Evolutionary conservation across 495 filamentous ascomycete species (phyloP), one percentile per base, ranked within the genome.

Genomic region (Penicillium pulvis): DNA sequence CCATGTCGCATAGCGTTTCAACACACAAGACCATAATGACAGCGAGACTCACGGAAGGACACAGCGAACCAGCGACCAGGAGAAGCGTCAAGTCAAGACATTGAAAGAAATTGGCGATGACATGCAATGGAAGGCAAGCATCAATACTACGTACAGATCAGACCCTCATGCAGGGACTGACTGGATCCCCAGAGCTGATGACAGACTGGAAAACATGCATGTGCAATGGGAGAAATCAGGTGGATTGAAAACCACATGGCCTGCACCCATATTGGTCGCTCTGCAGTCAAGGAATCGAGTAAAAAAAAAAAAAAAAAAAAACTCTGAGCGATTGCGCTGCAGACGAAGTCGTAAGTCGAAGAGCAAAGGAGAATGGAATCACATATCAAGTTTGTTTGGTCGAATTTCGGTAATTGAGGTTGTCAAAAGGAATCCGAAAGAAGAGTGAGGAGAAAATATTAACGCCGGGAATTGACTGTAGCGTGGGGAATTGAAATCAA

Each of bases 401-500:
- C 53, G 53, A 55, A 54, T 55, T 47, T 47, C 41, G 53, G 53
- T 47, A 46, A 19, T 55, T 47, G 26, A 55, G 39, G 20, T 20
- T 19, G 53, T 17, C 56, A 65, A 62, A 58, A 64, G 58, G 31
- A 57, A 57, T 59, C 28, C 23, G 20, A 54, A 10, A 60, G 52
- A 39, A 33, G 28, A 39, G 30, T 20, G 44, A 44, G 39, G 45
- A 31, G 28, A 30, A 49, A 67, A 51, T 63, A 60, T 64, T 69
- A 65, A 67, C 67, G 63, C 55, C 62, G 30, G 46, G 59, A 59
- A 65, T 45, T 50, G 57, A 62, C n/a, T 56, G 60, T 55, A 65
- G 58, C 67, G 60, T 63, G 66, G 53, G 52, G 58, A 56, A 64
- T 63, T 56, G 51, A 39, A 59, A 57, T 66, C 53, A 49, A 53